A percentile compares a stretch with the other conserved stretches of the same genome.
Conservation (phyloP, 805 yeast genomes). For the Candida lessepsii region DNA sequence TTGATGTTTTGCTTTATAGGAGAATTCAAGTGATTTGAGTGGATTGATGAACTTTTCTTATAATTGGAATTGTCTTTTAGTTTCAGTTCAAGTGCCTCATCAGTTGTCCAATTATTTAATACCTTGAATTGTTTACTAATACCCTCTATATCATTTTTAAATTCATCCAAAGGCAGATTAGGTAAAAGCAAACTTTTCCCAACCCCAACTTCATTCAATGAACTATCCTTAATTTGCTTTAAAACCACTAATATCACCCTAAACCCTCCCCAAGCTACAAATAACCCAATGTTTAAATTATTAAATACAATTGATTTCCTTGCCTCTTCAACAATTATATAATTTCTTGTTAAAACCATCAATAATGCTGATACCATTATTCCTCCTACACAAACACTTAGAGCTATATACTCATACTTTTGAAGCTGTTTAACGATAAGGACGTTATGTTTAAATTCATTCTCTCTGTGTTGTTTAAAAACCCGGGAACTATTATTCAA, state of each 20-base stretch:
- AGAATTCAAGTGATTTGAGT: no score
- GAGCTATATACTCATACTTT: slow-evolving; percentile 17
- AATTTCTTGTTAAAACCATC: slow-evolving; percentile 28
- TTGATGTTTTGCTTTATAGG: no score
- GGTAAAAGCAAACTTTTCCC: not conserved
- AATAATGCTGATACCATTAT: slow-evolving; percentile 26
- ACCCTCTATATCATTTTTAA: not conserved
- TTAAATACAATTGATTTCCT: slow-evolving; percentile 29
- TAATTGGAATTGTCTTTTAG: no score
- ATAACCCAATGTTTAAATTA: slow-evolving; percentile 35
- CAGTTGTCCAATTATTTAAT: not conserved
- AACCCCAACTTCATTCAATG: not conserved
- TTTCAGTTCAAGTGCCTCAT: no score
- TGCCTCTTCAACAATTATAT: slow-evolving; percentile 25
- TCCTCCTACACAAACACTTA: slow-evolving; percentile 24
- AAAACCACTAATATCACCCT: slow-evolving; percentile 18
- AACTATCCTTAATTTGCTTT: not conserved
- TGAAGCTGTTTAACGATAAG: slow-evolving; percentile 6
- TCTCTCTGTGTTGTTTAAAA: no score
- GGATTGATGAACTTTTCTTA: no score
- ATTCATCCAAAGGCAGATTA: not conserved
- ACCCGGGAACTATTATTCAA: no score
- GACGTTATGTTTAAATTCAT: not conserved
- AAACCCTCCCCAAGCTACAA: slow-evolving; percentile 27
- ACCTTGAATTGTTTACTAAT: not conserved